Conservation (phyloP, 2,329 filamentous ascomycete species). For the Sporothrix dimorphospora region DNA sequence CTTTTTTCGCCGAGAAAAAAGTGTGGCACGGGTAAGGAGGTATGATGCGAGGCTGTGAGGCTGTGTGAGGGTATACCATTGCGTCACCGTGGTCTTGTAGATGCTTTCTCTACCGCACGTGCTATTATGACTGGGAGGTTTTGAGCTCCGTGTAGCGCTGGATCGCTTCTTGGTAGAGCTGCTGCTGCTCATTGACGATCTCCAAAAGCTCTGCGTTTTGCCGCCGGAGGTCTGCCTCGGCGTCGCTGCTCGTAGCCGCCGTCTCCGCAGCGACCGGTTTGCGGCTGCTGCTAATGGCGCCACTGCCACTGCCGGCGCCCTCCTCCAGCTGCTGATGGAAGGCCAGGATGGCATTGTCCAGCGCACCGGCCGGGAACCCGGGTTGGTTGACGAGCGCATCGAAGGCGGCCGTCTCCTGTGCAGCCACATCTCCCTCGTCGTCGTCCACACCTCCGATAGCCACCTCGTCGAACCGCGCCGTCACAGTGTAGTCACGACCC, state of each 20-base stretch:
- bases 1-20: not conserved
- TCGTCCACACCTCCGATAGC: not conserved
- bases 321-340: slow-evolving; percentile 43
- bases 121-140: slow-evolving; percentile 23
- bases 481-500: slow-evolving; percentile 66
- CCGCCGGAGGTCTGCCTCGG: slow-evolving; percentile 43
- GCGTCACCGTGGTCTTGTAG: not conserved
- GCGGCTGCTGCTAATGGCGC: slow-evolving; percentile 18
- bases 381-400: slow-evolving; percentile 49
- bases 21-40: not conserved
- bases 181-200: slow-evolving; percentile 46
- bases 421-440: slow-evolving; percentile 31
- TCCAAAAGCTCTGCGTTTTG: slow-evolving; percentile 47
- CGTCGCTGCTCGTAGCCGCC: slow-evolving; percentile 33
- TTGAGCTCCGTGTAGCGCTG: slow-evolving; percentile 39
- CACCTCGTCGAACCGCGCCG: slow-evolving; percentile 60
- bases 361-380: slow-evolving; percentile 51
- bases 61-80: not conserved
- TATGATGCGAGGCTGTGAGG: not conserved
- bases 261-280: not conserved
- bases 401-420: slow-evolving; percentile 43
- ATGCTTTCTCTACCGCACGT: not conserved
- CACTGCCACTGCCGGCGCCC: not conserved
- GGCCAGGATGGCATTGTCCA: slow-evolving; percentile 55
- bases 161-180: slow-evolving; percentile 42